Base-by-base conservation (phyloP, 2,329 filamentous ascomycete genomes). In the Coniochaeta ligniaria region DNA sequence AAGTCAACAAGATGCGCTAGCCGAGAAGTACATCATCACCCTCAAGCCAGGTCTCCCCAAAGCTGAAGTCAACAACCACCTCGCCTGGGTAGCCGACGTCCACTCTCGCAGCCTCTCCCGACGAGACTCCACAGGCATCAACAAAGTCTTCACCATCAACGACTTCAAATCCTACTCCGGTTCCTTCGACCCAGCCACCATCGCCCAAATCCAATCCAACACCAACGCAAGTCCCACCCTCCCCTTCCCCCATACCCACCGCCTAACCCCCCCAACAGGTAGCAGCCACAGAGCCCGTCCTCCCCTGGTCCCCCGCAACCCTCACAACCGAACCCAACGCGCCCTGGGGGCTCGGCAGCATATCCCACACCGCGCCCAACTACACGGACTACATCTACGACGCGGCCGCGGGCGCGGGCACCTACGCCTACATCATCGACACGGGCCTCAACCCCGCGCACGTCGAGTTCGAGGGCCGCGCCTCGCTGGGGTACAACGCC, bases 381-480 rank as follows among this genome's bases (percentile, higher is more conserved):
- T 58, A 43, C 2, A 63, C 61, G 41, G 60, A 60, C 56, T 71
- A 69, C 57, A 38, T 65, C 36, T 71, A 69, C 60, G 66, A 69
- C 59, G 52, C 47, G 24, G 61, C 63, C 1, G 66, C 67, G 4
- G 71, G 70, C 16, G 22, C 52, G 2, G 66, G 63, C 12, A 65
- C 65, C 12, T 77, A 73, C 60, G 69, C 74, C 54, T 81, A 80
- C 63, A 63, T 81, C 28, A 70, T 81, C 60, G 78, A 81, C 66
- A 78, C 75, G 6, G 78, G 78, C 43, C 74, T 80, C 60, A 68
- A 68, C 57, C 72, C 69, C 17, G 54, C 66, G 7, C 78, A 80
- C 66, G 35, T 47, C 16, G 66, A 71, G 20, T 73, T 72, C 22
- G 65, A 60, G n/a, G 67, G 67, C 43, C 68, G 71, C 41, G 72